Conservation (phyloP, 2,329 filamentous ascomycete species). For the Emydomyces testavorans region DNA sequence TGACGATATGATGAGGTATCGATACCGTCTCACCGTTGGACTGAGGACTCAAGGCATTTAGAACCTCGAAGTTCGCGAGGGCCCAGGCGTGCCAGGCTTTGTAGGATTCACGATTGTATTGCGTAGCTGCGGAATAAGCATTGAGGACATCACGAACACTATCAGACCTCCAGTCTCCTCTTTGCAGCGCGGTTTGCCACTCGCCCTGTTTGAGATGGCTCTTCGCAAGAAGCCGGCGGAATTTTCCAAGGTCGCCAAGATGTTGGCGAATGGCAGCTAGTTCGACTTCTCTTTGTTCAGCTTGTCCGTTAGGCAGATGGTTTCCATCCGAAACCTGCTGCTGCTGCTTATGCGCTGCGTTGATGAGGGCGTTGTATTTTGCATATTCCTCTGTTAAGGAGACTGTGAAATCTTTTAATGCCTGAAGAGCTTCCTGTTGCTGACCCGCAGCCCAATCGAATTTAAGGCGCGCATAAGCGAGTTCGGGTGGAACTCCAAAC, state of each 20-base stretch:
- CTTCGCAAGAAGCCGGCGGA: slow-evolving; percentile 68
- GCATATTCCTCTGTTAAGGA: slow-evolving; percentile 49
- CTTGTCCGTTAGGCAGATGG: slow-evolving; percentile 37
- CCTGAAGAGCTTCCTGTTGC: slow-evolving; percentile 51
- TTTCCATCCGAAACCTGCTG: slow-evolving; percentile 35
- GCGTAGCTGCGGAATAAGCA: slow-evolving; percentile 85
- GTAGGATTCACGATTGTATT: slow-evolving; percentile 91
- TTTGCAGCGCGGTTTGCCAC: slow-evolving; percentile 79
- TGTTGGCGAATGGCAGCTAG: slow-evolving; percentile 30
- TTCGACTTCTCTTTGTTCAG: slow-evolving; percentile 32
- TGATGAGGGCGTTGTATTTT: slow-evolving; percentile 32
- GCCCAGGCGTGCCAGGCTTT: slow-evolving; percentile 99
- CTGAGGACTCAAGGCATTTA: slow-evolving; percentile 63
- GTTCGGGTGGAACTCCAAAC: slow-evolving; percentile 51
- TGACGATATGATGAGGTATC: slow-evolving; percentile 56
- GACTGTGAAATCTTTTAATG: slow-evolving; percentile 51
- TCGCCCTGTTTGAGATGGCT: slow-evolving; percentile 94
- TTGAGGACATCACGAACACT: slow-evolving; percentile 77
- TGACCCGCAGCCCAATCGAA: slow-evolving; percentile 82
- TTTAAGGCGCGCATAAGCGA: slow-evolving; percentile 94
- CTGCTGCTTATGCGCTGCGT: slow-evolving; percentile 24
- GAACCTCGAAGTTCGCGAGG: slow-evolving; percentile 94
- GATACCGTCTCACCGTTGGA: slow-evolving; percentile 46
- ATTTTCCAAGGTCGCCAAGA: slow-evolving; percentile 43
- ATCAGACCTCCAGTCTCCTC: slow-evolving; percentile 78